Base-by-base conservation (phyloP, 2,329 filamentous ascomycete species). In the Volutella citrinella region DNA sequence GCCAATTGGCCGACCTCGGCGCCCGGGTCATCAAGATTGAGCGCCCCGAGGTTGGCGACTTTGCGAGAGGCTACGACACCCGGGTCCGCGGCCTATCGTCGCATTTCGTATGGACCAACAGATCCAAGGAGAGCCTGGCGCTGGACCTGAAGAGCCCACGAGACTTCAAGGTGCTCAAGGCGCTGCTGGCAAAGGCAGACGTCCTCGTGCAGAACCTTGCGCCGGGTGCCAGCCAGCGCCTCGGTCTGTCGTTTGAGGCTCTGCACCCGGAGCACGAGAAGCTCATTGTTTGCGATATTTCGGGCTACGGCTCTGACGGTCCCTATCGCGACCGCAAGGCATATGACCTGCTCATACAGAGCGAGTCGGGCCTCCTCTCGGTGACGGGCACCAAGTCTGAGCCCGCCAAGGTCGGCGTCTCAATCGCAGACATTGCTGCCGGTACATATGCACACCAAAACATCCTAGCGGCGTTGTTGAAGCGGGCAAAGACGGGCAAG, bases 21-120 rank as follows among this genome's bases (percentile, higher is more conserved):
- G 72, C 72, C 3, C 61, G 72, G 6, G 70, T 76, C 14, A 76
- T 76, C 51, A 76, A 76, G 49, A 54, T 76, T 14, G 72, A 76
- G 44, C 65, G 73, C 1, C 72, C 70, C 1, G 62, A 55, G 1
- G 64, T 64, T 0, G 72, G 72, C 2, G 73, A 76, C 45, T 76
- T 76, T 46, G 72, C 72, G 1, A 65, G 71, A 2, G 53, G 63
- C 10, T 74, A 75, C 41, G 72, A 76, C 46, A 63, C 54, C 0
- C 64, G 71, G 8, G 70, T 74, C 3, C 60, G 65, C 7, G 72
- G 72, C 1, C 54, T 72, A 11, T 58, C 69, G 0, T 76, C 72
- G 1, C 72, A 76, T 45, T 76, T 76, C 36, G 62, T 76, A n/a
- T 76, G 73, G 72, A 60, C 66, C 0, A 76, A 75, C 40, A 63